Base-by-base conservation (phyloP, 805 yeast species). In the Isabelozyma pseudorhagii region DNA sequence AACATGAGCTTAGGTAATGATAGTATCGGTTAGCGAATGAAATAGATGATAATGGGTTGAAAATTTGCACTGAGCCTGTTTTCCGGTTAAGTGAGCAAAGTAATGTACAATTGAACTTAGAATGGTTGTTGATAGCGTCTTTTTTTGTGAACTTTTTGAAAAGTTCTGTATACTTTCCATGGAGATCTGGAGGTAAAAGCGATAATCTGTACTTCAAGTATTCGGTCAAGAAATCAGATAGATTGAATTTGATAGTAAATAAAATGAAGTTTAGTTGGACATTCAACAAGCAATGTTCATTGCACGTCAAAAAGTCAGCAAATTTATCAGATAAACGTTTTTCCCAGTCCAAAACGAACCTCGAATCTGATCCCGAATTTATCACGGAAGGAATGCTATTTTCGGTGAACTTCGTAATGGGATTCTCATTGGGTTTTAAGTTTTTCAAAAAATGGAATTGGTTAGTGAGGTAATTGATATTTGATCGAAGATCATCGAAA, bases 1-100 rank as follows among this genome's bases (percentile, higher is more conserved):
- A 21, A 21, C 25, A 21, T 5, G 25, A 21, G 25, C 25, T 21
- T 5, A 21, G 25, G 25, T 21, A 21, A 21, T 21, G 25, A 21
- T 21, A 21, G 6, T 21, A 21, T 21, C 25, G 25, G 25, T 21
- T 21, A 21, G 25, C 25, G 25, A 21, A 21, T 21, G 25, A 21
- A 21, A 34, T 34, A n/a, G 38, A 11, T 34, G 38, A 13, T 41
- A 21, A 15, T 14, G 44, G 27, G 18, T 41, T 41, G 29, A 17
- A 21, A n/a, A 71, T 49, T 38, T 69, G 67, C 43, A 72, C 46
- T 8, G 54, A 48, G 0, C 77, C 75, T 5, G 68, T 59, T 48
- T 71, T 71, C 36, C 77, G 55, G 52, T 72, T 62, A 42, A 72
- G 49, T 1, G 75, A 70, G 43, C 77, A 68, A 15, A 72, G 49